Evolutionary conservation across 2,329 filamentous ascomycete species (phyloP), one percentile per base, ranked within the genome.

Genomic region (Myriosclerotinia duriaeana): DNA sequence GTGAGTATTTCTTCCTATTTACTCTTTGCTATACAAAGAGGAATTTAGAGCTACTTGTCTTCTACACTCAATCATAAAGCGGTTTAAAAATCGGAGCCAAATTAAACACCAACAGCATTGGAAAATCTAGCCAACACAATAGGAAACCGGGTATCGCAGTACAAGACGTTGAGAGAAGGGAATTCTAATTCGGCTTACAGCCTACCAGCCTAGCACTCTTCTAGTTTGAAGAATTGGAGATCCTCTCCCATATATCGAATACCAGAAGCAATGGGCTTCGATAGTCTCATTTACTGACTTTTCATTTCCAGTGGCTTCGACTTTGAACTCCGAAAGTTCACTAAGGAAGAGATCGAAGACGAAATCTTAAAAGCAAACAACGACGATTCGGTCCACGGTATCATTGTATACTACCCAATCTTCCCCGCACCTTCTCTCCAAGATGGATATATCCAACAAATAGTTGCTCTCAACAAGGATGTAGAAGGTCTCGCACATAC

Each of bases 401-500:
- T 97, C 76, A 96, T 99, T 72, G 91, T 99, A 77, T 99, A 99
- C 84, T 99, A 98, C 79, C 95, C 95, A 66, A 96, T 99, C 79
- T 98, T 97, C 78, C 84, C 84, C 20, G 81, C 82, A 79, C 90
- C 93, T 80, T 89, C 89, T 63, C 85, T 87, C 38, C 92, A 97
- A 79, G 95, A 99, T 79, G 90, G 91, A 78, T 98, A 98, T 78
- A 87, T 99, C 71, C 94, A 98, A 80, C 93, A 97, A 80, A 92
- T 96, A 3, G 93, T 97, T 66, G 88, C 92, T 66, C 85, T 97
- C 53, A 81, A 85, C 78, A 98, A 99, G 80, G 95, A 99, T 75
- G 94, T 99, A 71, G 95, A 99, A 79, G 95, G 95, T 46, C 87
- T 99, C 67, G 92, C 90, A 73, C 94, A 97, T 79, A 89, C 89